Conservation (phyloP, 352 stramenopile genomes). For the Phytophthora sansomeana region DNA sequence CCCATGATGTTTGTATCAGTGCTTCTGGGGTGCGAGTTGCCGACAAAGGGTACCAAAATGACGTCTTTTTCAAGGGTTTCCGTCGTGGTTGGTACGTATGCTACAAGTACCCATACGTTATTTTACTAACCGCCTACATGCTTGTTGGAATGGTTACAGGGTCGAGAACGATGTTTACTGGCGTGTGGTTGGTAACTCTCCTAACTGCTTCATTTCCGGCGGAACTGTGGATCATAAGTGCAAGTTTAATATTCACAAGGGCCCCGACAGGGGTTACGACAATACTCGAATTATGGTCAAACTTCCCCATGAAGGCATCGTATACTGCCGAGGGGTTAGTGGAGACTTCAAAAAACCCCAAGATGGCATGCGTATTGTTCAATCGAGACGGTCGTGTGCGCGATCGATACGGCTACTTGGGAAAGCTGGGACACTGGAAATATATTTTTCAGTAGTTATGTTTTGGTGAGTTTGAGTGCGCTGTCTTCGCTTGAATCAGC, state of each 20-base stretch:
- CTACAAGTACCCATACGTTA: too few species aligned
- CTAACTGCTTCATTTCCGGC: conserved; percentile 10
- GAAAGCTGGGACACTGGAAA: conserved; percentile 22
- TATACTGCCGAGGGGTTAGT: conserved; percentile 22
- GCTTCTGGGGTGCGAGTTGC: conserved; percentile 3
- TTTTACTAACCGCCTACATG: too few species aligned
- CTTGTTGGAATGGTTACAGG: too few species aligned
- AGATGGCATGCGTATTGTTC: conserved; percentile 32
- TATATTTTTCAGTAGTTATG: conserved; percentile 21
- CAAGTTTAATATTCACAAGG: conserved; percentile 24
- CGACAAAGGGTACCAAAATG: conserved; percentile 23
- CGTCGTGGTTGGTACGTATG: conserved; percentile 24
- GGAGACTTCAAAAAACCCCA: conserved; percentile 4
- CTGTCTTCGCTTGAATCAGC: too few species aligned
- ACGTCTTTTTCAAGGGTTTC: conserved; percentile 24
- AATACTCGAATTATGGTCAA: conserved; percentile 25
- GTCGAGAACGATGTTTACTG: conserved; percentile 3
- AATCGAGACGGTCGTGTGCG: conserved; percentile 7
- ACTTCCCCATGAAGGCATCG: conserved; percentile 18
- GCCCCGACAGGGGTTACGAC: conserved; percentile 22
- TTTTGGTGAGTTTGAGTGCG: too few species aligned
- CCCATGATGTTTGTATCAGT: conserved; percentile 8
- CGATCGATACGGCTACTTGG: conserved; percentile 15
- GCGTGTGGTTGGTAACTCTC: conserved; percentile 13
- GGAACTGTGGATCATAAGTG: conserved; percentile 1